phyloP scores from a whole-genome alignment of 1,139 yeast genomes.

The Lodderomyces oxycetoniae region DNA sequence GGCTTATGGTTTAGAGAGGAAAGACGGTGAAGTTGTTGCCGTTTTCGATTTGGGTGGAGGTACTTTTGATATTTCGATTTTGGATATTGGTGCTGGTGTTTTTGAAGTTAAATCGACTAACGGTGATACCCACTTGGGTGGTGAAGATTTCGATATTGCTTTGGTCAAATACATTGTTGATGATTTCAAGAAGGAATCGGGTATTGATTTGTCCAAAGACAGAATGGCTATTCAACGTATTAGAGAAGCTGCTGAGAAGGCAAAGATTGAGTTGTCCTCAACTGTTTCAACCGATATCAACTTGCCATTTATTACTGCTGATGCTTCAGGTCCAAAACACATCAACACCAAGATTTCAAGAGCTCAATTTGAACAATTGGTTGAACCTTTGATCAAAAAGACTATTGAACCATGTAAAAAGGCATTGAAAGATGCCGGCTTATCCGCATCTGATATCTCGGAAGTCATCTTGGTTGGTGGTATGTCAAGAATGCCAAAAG shows the following conservation, averaged over 20 bases:
- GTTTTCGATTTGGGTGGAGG: conserved; percentile 90
- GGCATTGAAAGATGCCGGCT: conserved; percentile 94
- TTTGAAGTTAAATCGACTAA: conserved; percentile 85
- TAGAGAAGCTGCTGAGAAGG: conserved; percentile 99
- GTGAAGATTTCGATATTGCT: conserved; percentile 88
- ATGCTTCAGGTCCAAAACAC: conserved; percentile 97
- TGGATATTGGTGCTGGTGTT: conserved; percentile 83
- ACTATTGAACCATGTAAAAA: conserved; percentile 97
- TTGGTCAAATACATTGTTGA: conserved; percentile 86
- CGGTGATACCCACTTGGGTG: conserved; percentile 89
- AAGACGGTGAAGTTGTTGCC: conserved; percentile 68
- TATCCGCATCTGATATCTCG: conserved; percentile 78
- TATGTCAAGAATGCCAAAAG: conserved; percentile 99
- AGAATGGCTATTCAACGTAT: conserved; percentile 99
- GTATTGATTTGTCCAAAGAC: conserved; percentile 84
- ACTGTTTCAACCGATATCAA: conserved; percentile 91
- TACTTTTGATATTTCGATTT: conserved; percentile 80
- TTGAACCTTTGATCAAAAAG: conserved; percentile 86
- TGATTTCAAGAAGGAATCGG: conserved; percentile 87
- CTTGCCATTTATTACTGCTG: conserved; percentile 95
- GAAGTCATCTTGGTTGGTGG: conserved; percentile 99
- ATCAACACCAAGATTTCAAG: conserved; percentile 91
- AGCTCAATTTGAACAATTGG: conserved; percentile 88
- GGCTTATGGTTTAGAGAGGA: conserved; percentile 93
- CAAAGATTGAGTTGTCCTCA: conserved; percentile 95